Percentiles rank a stretch among this genome's conserved stretches.
Evolutionary conservation across 2,329 filamentous ascomycete genomes (phyloP).

Genomic region (Ophiostoma quercus): DNA sequence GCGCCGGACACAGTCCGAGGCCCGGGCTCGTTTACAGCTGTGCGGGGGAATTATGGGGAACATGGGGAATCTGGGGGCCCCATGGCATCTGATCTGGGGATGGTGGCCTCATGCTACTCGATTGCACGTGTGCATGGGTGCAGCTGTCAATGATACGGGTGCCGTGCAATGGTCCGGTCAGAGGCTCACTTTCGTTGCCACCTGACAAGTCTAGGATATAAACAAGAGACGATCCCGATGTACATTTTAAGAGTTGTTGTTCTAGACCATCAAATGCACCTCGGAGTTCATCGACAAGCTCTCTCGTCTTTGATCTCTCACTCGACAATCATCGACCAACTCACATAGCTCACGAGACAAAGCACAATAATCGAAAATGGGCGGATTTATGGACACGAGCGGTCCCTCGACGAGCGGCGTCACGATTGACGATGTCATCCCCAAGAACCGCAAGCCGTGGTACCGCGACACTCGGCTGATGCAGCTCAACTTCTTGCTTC

Average conservation of each 20-base stretch:
- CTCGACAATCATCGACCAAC: slow-evolving; percentile 18
- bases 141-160: neutral
- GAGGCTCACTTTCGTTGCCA: neutral
- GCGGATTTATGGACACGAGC: slow-evolving; percentile 63
- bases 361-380: slow-evolving; percentile 62
- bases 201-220: neutral
- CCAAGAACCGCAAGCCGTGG: slow-evolving; percentile 27
- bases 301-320: neutral
- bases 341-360: slow-evolving; percentile 52
- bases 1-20: slow-evolving; percentile 17
- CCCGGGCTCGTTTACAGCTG: slow-evolving; percentile 10
- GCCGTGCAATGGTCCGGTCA: slow-evolving; percentile 1
- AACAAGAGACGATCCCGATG: slow-evolving; percentile 1
- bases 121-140: neutral
- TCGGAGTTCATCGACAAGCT: neutral
- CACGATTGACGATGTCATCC: slow-evolving; percentile 25
- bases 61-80: slow-evolving; percentile 18
- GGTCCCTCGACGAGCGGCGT: slow-evolving; percentile 14
- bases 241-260: neutral
- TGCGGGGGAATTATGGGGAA: slow-evolving; percentile 19
- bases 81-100: slow-evolving; percentile 7
- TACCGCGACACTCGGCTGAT: slow-evolving; percentile 28
- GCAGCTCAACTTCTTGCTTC: slow-evolving; percentile 34
- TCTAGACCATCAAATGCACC: slow-evolving; percentile 2
- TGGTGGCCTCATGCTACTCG: neutral